These are phyloP conservation scores for Polytrichum commune DNA, from an alignment of 225 moss, liverwort and hornwort species.

Conservation along the genomic window DNA sequence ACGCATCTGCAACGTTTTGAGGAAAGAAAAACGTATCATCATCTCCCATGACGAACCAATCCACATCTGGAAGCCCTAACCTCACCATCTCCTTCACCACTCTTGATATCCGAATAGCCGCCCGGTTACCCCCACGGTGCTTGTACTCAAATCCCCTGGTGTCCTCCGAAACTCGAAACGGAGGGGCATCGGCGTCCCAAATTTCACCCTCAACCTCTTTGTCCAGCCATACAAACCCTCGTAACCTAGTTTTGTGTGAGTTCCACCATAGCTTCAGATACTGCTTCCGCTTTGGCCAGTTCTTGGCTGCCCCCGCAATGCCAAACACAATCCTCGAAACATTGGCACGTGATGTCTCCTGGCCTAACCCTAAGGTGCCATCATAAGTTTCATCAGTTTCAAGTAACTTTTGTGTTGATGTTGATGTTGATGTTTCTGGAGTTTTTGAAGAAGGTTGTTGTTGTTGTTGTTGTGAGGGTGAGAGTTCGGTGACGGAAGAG, in stretches of 20 bases:
- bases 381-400: too few relatives aligned
- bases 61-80: conserved; percentile 40
- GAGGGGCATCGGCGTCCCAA: conserved; percentile 17
- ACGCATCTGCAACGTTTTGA: conserved; percentile 43
- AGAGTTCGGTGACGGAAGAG: neutral
- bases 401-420: too few relatives aligned
- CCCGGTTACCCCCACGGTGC: conserved; percentile 1
- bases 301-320: conserved; percentile 32
- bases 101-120: conserved; percentile 47
- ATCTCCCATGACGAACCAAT: conserved; percentile 80
- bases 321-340: conserved; percentile 30
- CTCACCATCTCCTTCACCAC: conserved; percentile 43
- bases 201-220: conserved; percentile 16
- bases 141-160: conserved; percentile 30
- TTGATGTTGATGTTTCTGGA: too few relatives aligned
- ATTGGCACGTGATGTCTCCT: neutral
- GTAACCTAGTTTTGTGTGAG: conserved; percentile 9
- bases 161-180: conserved; percentile 41
- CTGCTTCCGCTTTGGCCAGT: conserved; percentile 26
- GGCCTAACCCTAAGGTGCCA: too few relatives aligned
- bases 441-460: neutral
- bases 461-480: neutral
- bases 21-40: conserved; percentile 63
- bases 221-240: conserved; percentile 62
- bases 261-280: conserved; percentile 60